phyloP scores from a whole-genome alignment of 2,329 filamentous ascomycete genomes.

The Botrytis elliptica region DNA sequence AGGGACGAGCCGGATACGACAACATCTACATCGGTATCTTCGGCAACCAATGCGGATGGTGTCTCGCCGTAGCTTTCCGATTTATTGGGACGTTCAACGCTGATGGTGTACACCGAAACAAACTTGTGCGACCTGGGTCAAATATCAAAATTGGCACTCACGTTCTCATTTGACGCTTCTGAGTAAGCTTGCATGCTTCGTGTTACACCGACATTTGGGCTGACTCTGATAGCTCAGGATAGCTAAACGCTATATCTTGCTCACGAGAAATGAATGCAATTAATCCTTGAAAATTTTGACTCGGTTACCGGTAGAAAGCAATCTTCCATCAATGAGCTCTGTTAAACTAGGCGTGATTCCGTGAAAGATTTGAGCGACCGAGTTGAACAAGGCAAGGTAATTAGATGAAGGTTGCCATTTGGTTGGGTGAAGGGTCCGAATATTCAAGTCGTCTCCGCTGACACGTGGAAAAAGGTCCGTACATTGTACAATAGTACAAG shows the following conservation, averaged over 20 bases:
- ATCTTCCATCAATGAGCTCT: constrained; percentile 4
- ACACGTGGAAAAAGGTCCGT: constrained; percentile 18
- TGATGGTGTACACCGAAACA: constrained; percentile 11
- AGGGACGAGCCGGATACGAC: background rate
- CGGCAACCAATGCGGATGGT: constrained; percentile 10
- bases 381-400: background rate
- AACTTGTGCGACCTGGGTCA: constrained; percentile 9
- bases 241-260: background rate
- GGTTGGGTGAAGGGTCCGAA: background rate
- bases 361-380: background rate
- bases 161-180: constrained; percentile 13
- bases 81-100: background rate
- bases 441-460: background rate
- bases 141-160: constrained; percentile 1
- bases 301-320: background rate
- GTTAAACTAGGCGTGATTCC: background rate
- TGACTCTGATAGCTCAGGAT: constrained; percentile 10
- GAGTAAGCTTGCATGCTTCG: constrained; percentile 16
- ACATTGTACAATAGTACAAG: constrained; percentile 11
- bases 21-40: constrained; percentile 12
- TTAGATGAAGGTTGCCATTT: background rate
- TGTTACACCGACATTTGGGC: constrained; percentile 23
- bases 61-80: constrained; percentile 12
- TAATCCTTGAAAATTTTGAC: background rate
- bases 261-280: background rate